Evolutionary conservation across 2,329 filamentous ascomycete species (phyloP).

Genomic region (Fusarium redolens): DNA sequence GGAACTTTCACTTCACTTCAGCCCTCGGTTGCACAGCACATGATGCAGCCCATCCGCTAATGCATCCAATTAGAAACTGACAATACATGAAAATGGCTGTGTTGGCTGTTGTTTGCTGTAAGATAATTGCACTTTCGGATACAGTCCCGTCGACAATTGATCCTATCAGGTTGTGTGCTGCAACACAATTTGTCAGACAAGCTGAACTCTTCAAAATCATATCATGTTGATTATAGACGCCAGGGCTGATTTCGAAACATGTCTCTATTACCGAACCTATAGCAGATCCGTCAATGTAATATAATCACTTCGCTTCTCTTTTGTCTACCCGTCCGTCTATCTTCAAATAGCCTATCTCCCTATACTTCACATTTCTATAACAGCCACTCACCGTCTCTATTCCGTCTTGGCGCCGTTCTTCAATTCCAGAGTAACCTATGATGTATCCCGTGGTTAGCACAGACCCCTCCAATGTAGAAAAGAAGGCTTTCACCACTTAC

Average conservation of each 20-base stretch:
- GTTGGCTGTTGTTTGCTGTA: background rate
- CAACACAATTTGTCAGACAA: background rate
- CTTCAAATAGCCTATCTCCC: constrained; percentile 7
- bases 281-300: background rate
- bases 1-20: background rate
- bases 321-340: constrained; percentile 14
- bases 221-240: background rate
- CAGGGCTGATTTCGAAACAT: constrained; percentile 5
- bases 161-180: background rate
- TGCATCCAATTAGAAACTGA: constrained; percentile 1
- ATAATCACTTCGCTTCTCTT: background rate
- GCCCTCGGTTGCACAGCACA: constrained; percentile 6
- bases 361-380: constrained; percentile 1
- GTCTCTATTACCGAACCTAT: background rate
- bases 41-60: constrained; percentile 8
- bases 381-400: constrained; percentile 9
- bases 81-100: background rate
- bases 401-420: constrained; percentile 38
- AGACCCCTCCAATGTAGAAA: background rate
- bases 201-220: constrained; percentile 5
- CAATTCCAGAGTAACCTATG: constrained; percentile 44
- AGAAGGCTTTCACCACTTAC: constrained; percentile 53
- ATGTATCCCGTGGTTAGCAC: background rate
- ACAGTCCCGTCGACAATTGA: background rate
- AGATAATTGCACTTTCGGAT: background rate